Conservation (phyloP, 208 protist species). For the Lotmaria passim region DNA sequence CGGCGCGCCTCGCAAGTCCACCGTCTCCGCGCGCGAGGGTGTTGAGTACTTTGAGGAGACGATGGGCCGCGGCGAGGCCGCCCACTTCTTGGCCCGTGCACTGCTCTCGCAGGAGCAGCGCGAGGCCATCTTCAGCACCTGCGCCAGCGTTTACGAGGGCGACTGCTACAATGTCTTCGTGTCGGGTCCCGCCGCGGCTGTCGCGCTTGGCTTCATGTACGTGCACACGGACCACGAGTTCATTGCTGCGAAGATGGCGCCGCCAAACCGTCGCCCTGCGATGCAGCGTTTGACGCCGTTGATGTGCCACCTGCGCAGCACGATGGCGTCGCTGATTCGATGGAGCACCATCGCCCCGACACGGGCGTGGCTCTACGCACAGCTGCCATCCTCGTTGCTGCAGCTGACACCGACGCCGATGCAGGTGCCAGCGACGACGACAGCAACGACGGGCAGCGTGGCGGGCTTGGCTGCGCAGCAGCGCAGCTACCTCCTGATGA, state of each 20-base stretch:
- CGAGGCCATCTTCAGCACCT: conserved; percentile 48
- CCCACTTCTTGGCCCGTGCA: conserved; percentile 65
- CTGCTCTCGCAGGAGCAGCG: conserved; percentile 54
- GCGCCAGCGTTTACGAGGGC: conserved; percentile 79
- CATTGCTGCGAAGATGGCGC: conserved; percentile 55
- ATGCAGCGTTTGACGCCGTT: conserved; percentile 75
- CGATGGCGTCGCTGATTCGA: conserved; percentile 68
- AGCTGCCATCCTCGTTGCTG: conserved; percentile 54
- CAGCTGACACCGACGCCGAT: conserved; percentile 35
- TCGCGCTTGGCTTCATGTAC: conserved; percentile 82
- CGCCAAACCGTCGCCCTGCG: conserved; percentile 55
- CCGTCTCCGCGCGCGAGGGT: conserved; percentile 53
- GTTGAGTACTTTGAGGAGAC: conserved; percentile 62
- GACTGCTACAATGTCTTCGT: conserved; percentile 78
- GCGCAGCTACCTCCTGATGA: conserved; percentile 80
- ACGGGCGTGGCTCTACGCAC: conserved; percentile 49
- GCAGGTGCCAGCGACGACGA: conserved; percentile 27
- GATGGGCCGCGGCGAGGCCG: conserved; percentile 49
- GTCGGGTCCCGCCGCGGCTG: conserved; percentile 65
- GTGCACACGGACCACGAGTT: conserved; percentile 62
- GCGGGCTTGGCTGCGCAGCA: conserved; percentile 54
- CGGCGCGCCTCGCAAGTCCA: conserved; percentile 56
- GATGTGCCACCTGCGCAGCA: conserved; percentile 77
- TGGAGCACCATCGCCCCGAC: conserved; percentile 68
- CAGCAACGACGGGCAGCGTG: neutral